Conservation (phyloP, 163 green algal genomes). For the Scenedesmus sp. region DNA sequence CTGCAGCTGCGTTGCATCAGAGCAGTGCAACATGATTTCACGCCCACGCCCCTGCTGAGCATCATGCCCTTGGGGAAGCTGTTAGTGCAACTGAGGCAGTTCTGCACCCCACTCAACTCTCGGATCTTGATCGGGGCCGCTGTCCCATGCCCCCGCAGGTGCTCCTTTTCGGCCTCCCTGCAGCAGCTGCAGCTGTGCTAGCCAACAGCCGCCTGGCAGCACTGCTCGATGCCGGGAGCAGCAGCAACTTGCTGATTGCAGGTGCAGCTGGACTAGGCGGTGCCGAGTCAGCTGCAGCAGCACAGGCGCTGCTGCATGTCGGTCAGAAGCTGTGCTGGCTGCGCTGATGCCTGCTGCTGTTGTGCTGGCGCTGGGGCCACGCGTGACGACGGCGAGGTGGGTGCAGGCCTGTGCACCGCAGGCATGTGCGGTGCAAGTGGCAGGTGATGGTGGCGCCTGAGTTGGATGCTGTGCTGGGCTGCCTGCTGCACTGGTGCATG, state of each 20-base stretch:
- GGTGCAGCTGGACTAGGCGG: neutral
- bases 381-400: neutral
- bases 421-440: too few relatives aligned
- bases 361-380: neutral
- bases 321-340: conserved; percentile 36
- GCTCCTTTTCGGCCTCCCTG: conserved; percentile 18
- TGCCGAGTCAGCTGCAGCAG: neutral
- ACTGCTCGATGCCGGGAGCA: neutral
- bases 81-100: too few relatives aligned
- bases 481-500: too few relatives aligned
- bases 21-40: too few relatives aligned
- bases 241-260: neutral
- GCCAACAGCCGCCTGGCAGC: conserved; percentile 14
- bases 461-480: too few relatives aligned
- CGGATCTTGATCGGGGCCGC: too few relatives aligned
- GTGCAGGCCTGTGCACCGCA: neutral
- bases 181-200: conserved; percentile 13
- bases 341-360: conserved; percentile 18
- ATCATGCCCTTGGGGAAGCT: too few relatives aligned
- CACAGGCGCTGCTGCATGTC: conserved; percentile 25
- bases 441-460: too few relatives aligned
- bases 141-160: neutral
- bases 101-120: too few relatives aligned
- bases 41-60: too few relatives aligned
- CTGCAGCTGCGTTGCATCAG: too few relatives aligned